Evolutionary conservation across 192 early-diverging fungal species (phyloP).

Genomic region (Backusella australiensis): DNA sequence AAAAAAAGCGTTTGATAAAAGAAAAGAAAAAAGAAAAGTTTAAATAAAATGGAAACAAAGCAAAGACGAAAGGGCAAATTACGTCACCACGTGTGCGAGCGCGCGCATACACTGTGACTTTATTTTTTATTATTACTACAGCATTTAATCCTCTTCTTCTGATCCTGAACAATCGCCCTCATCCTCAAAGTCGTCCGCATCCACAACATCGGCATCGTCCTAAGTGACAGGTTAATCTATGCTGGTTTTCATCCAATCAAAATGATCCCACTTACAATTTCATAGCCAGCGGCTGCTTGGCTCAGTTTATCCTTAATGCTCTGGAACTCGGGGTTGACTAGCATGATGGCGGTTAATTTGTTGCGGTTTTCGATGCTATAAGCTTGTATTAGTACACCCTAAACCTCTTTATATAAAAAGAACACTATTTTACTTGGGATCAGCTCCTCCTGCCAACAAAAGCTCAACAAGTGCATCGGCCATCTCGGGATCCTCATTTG

Average conservation of each 20-base stretch:
- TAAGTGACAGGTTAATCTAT: conserved; percentile 6
- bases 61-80: background rate
- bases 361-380: conserved; percentile 34
- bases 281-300: conserved; percentile 9
- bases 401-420: background rate
- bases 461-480: conserved; percentile 61
- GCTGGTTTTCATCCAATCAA: background rate
- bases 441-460: conserved; percentile 51
- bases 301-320: conserved; percentile 25
- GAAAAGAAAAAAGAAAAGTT: background rate
- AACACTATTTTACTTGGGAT: conserved; percentile 34
- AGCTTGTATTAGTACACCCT: background rate
- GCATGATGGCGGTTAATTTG: conserved; percentile 29
- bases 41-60: background rate
- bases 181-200: conserved; percentile 25
- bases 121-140: background rate
- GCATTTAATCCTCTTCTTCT: background rate
- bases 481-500: conserved; percentile 48
- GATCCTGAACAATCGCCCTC: background rate
- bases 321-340: conserved; percentile 23
- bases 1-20: background rate
- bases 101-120: background rate
- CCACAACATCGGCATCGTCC: conserved; percentile 24
- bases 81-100: background rate
- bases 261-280: conserved; percentile 26